These are phyloP conservation scores for Theobroma grandiflorum DNA, from an alignment of 441 rosid species.

Conservation along the genomic window DNA sequence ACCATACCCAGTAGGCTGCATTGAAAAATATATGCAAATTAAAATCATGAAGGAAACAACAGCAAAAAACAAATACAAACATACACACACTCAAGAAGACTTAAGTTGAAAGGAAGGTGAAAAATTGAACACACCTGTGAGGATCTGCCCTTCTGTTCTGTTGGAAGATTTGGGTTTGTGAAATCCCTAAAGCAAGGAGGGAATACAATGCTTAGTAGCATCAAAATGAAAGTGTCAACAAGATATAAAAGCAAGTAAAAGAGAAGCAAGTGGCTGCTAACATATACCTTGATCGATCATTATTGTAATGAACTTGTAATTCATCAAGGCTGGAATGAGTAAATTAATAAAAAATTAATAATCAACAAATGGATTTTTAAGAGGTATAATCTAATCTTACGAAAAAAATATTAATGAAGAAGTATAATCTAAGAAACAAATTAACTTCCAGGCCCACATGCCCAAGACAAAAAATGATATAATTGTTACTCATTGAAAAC, in stretches of 20 bases:
- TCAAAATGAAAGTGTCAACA: slow-evolving; percentile 7
- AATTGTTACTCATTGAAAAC: slow-evolving; percentile 28
- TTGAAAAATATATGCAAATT: slow-evolving; percentile 32
- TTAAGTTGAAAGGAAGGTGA: not conserved
- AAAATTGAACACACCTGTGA: slow-evolving; percentile 69
- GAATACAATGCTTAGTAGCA: slow-evolving; percentile 17
- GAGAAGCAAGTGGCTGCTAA: slow-evolving; percentile 24
- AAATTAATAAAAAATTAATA: slow-evolving; percentile 30
- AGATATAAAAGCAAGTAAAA: slow-evolving; percentile 16
- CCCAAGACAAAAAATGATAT: slow-evolving; percentile 19
- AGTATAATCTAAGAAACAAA: slow-evolving; percentile 9
- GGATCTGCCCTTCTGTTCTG: slow-evolving; percentile 91
- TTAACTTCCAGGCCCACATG: slow-evolving; percentile 19
- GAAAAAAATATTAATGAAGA: not conserved
- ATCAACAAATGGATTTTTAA: not conserved
- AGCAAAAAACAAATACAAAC: slow-evolving; percentile 13
- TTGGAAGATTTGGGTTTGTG: slow-evolving; percentile 89
- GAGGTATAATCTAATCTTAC: slow-evolving; percentile 5
- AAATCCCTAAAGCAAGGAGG: slow-evolving; percentile 67
- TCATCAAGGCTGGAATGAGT: slow-evolving; percentile 82
- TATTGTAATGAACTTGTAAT: slow-evolving; percentile 97
- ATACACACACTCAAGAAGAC: not conserved
- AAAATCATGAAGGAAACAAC: slow-evolving; percentile 28
- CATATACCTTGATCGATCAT: slow-evolving; percentile 89
- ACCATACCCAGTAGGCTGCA: slow-evolving; percentile 80